Conservation (phyloP, 495 filamentous ascomycete species). For the Usnea hakonensis region DNA sequence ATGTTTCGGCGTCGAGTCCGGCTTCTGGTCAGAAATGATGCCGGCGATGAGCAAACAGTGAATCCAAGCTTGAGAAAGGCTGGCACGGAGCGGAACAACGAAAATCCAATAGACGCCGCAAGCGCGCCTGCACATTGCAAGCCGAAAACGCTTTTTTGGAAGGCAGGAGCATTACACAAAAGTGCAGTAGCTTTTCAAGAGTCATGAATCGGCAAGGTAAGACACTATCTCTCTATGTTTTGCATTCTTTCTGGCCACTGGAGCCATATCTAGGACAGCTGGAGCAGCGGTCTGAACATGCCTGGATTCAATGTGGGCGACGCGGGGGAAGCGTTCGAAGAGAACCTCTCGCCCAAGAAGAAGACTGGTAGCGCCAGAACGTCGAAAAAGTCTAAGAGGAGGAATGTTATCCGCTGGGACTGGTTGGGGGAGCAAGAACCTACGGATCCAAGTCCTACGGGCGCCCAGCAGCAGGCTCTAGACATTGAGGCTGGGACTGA, state of each 20-base stretch:
- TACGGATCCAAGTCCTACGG: not conserved
- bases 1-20: not conserved
- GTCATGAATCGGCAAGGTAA: slow-evolving; percentile 26
- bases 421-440: not conserved
- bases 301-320: not conserved
- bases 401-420: not conserved
- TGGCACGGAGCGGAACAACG: not conserved
- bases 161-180: slow-evolving; percentile 1
- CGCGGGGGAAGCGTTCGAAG: too few species aligned
- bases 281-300: not conserved
- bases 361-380: not conserved
- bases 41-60: not conserved
- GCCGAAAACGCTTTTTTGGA: not conserved
- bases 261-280: not conserved
- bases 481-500: not conserved
- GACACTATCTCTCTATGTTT: not conserved
- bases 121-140: slow-evolving; percentile 7
- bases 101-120: slow-evolving; percentile 6
- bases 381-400: not conserved
- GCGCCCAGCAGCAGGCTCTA: not conserved
- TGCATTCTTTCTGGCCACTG: not conserved
- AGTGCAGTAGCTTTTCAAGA: not conserved
- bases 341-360: not conserved
- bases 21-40: not conserved
- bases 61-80: not conserved